These are phyloP conservation scores for Penicillium thymicola DNA, from an alignment of 2,329 filamentous ascomycete species.

Conservation along the genomic window DNA sequence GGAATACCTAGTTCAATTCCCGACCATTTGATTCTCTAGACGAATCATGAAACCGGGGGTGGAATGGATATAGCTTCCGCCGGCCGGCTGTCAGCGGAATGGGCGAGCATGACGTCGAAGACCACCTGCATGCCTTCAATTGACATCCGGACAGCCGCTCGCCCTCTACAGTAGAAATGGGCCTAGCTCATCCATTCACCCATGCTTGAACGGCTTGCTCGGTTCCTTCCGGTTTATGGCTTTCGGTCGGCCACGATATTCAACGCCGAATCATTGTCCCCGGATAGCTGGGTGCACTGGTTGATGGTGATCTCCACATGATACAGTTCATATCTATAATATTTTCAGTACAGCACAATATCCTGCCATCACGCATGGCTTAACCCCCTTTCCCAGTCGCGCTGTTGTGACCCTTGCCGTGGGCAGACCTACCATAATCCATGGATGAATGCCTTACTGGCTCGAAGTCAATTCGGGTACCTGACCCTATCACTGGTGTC, in stretches of 20 bases:
- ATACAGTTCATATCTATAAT: background rate
- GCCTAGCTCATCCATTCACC: background rate
- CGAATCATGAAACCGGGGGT: background rate
- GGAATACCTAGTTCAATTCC: background rate
- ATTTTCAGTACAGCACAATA: background rate
- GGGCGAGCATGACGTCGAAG: conserved; percentile 2
- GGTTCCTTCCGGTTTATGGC: too few species aligned
- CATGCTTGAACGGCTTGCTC: too few species aligned
- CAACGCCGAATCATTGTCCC: background rate
- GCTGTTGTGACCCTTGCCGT: conserved; percentile 2
- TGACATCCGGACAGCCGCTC: conserved; percentile 1
- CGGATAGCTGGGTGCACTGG: background rate
- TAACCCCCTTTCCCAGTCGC: background rate
- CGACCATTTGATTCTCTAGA: background rate
- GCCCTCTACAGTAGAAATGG: background rate
- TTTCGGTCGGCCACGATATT: background rate
- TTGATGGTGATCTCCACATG: background rate
- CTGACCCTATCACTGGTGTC: background rate
- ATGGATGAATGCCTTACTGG: conserved; percentile 7
- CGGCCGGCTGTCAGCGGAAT: conserved; percentile 8
- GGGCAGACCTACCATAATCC: conserved; percentile 12
- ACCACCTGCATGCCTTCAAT: background rate
- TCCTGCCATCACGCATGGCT: too few species aligned
- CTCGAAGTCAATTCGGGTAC: background rate
- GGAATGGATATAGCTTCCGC: background rate